These are phyloP conservation scores for Candida frijolesensis DNA, from an alignment of 1,139 yeast species.

Conservation along the genomic window DNA sequence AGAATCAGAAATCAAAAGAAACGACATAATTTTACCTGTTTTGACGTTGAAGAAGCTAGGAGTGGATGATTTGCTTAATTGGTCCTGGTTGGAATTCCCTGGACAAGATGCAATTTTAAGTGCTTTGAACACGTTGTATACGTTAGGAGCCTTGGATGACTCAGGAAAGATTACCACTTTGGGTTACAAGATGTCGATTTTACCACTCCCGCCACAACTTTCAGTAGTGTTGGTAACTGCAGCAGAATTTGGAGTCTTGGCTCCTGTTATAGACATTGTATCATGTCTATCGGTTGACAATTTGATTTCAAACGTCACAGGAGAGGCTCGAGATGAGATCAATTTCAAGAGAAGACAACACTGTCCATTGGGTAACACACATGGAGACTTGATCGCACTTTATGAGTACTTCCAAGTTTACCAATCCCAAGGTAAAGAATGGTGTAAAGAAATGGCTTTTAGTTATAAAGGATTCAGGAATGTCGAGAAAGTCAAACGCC, in stretches of 20 bases:
- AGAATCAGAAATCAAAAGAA: slow-evolving; percentile 91
- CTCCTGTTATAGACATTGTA: slow-evolving; percentile 80
- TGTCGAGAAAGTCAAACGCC: slow-evolving; percentile 74
- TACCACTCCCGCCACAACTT: slow-evolving; percentile 94
- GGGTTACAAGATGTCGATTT: slow-evolving; percentile 87
- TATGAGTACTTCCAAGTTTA: slow-evolving; percentile 76
- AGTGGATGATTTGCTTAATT: slow-evolving; percentile 92
- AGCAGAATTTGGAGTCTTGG: slow-evolving; percentile 54
- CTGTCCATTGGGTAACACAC: slow-evolving; percentile 67
- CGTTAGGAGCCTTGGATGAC: slow-evolving; percentile 85
- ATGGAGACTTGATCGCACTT: slow-evolving; percentile 83
- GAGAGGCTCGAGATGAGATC: slow-evolving; percentile 82
- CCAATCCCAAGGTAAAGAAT: slow-evolving; percentile 57
- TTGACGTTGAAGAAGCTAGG: slow-evolving; percentile 91
- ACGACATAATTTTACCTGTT: slow-evolving; percentile 89
- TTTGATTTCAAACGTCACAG: slow-evolving; percentile 65
- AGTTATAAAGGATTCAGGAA: slow-evolving; percentile 81
- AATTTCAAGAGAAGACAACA: slow-evolving; percentile 59
- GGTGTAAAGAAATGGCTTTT: slow-evolving; percentile 82
- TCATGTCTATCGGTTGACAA: slow-evolving; percentile 94
- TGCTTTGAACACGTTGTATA: slow-evolving; percentile 92
- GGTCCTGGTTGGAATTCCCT: slow-evolving; percentile 98
- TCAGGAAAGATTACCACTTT: slow-evolving; percentile 88
- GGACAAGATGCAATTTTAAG: slow-evolving; percentile 99
- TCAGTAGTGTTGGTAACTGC: slow-evolving; percentile 89